phyloP scores from a whole-genome alignment of 1,284 basidiomycete genomes.

The Apiotrichum sp. region DNA sequence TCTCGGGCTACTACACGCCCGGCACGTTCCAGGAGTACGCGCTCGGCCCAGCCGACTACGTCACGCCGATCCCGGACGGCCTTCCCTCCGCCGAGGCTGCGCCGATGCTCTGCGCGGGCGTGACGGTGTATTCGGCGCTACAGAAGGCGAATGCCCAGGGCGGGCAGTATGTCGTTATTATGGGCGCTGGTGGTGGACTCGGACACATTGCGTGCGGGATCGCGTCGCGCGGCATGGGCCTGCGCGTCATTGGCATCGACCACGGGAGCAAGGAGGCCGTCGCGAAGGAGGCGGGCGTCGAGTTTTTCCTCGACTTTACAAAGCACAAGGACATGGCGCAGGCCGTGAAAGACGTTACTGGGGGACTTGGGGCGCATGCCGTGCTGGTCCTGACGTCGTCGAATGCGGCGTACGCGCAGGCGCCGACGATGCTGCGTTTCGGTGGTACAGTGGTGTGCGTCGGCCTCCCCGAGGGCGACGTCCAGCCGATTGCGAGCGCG shows the following conservation, averaged over 20 bases:
- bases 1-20: slow-evolving; percentile 49
- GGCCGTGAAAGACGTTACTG: slow-evolving; percentile 40
- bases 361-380: slow-evolving; percentile 66
- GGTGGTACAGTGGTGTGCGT: slow-evolving; percentile 65
- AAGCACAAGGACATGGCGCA: slow-evolving; percentile 31
- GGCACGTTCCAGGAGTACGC: slow-evolving; percentile 78
- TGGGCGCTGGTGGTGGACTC: slow-evolving; percentile 46
- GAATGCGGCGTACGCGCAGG: slow-evolving; percentile 60
- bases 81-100: slow-evolving; percentile 65
- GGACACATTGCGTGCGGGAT: slow-evolving; percentile 54
- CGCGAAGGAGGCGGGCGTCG: slow-evolving; percentile 62
- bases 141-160: slow-evolving; percentile 61
- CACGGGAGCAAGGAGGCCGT: slow-evolving; percentile 54
- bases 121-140: slow-evolving; percentile 63
- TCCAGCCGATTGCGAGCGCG: slow-evolving; percentile 5
- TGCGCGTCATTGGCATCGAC: slow-evolving; percentile 15
- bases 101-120: slow-evolving; percentile 71
- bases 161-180: slow-evolving; percentile 73
- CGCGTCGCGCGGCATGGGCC: slow-evolving; percentile 8
- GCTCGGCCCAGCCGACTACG: slow-evolving; percentile 49
- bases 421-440: slow-evolving; percentile 60
- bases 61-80: slow-evolving; percentile 67
- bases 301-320: slow-evolving; percentile 73
- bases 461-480: slow-evolving; percentile 55
- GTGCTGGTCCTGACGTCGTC: slow-evolving; percentile 57